Conservation (phyloP, 2,329 filamentous ascomycete species). For the Sarocladiaceae sp. region DNA sequence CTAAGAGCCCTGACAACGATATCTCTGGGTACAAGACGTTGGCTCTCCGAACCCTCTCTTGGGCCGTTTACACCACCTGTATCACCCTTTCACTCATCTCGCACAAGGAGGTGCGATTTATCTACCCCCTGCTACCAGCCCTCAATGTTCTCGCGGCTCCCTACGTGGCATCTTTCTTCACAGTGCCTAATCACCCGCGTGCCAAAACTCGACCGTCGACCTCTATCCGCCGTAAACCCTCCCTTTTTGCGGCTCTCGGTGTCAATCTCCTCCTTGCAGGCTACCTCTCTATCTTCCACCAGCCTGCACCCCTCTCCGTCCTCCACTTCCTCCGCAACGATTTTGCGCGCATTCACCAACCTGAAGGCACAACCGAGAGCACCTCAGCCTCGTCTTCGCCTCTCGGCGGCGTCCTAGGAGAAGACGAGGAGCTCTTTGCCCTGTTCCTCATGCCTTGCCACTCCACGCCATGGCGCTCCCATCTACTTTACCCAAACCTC, state of each 20-base stretch:
- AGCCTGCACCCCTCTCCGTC: slow-evolving; percentile 71
- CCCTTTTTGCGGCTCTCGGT: slow-evolving; percentile 53
- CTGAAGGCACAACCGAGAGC: no score
- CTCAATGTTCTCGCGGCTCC: slow-evolving; percentile 75
- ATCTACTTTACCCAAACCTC: slow-evolving; percentile 69
- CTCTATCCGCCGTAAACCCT: slow-evolving; percentile 42
- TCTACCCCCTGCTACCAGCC: slow-evolving; percentile 85
- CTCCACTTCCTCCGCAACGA: slow-evolving; percentile 68
- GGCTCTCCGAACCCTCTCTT: slow-evolving; percentile 41
- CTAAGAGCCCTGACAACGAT: slow-evolving; percentile 15
- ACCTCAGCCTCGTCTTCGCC: slow-evolving; percentile 11
- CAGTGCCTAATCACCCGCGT: slow-evolving; percentile 24
- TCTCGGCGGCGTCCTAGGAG: not conserved
- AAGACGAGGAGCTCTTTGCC: slow-evolving; percentile 48
- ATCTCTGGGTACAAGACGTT: not conserved
- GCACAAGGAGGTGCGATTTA: slow-evolving; percentile 96
- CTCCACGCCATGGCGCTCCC: slow-evolving; percentile 88
- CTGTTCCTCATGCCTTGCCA: slow-evolving; percentile 95
- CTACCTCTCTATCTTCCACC: slow-evolving; percentile 73
- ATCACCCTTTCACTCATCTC: slow-evolving; percentile 67
- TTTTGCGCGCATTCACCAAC: slow-evolving; percentile 54
- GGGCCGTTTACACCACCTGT: slow-evolving; percentile 54
- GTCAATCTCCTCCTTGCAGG: slow-evolving; percentile 65
- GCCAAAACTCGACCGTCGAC: slow-evolving; percentile 16
- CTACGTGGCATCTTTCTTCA: slow-evolving; percentile 60